These are phyloP conservation scores for Lactarius hengduanensis DNA, from an alignment of 768 basidiomycete genomes.

Conservation along the genomic window DNA sequence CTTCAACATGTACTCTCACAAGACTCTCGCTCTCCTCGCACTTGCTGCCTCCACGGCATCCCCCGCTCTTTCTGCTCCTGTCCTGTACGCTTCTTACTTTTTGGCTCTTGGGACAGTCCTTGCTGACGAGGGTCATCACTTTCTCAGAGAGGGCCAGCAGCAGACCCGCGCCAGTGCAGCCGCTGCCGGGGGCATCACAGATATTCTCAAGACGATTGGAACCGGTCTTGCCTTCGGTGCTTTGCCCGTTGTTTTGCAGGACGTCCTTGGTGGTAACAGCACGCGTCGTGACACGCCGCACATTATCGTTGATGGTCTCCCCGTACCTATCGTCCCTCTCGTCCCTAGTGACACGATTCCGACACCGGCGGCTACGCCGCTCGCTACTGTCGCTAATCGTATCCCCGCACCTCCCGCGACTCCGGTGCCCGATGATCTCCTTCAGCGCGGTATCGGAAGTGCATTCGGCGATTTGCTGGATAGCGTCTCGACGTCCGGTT, in stretches of 20 bases:
- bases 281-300: not conserved
- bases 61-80: slow-evolving; percentile 3
- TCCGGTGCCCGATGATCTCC: too few species aligned
- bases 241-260: not conserved
- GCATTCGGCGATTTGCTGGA: too few species aligned
- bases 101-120: not conserved
- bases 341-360: too few species aligned
- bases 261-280: not conserved
- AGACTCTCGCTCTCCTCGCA: slow-evolving; percentile 2
- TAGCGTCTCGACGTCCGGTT: too few species aligned
- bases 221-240: not conserved
- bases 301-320: not conserved
- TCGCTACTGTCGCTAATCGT: too few species aligned
- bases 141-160: not conserved
- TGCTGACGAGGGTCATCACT: not conserved
- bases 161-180: not conserved
- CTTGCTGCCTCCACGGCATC: slow-evolving; percentile 4
- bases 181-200: not conserved
- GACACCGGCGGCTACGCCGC: too few species aligned
- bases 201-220: not conserved
- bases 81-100: not conserved
- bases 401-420: too few species aligned
- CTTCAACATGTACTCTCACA: slow-evolving; percentile 7
- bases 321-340: not conserved
- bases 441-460: too few species aligned